Conservation (phyloP, 2,329 filamentous ascomycete genomes). For the Blumeria graminis region DNA sequence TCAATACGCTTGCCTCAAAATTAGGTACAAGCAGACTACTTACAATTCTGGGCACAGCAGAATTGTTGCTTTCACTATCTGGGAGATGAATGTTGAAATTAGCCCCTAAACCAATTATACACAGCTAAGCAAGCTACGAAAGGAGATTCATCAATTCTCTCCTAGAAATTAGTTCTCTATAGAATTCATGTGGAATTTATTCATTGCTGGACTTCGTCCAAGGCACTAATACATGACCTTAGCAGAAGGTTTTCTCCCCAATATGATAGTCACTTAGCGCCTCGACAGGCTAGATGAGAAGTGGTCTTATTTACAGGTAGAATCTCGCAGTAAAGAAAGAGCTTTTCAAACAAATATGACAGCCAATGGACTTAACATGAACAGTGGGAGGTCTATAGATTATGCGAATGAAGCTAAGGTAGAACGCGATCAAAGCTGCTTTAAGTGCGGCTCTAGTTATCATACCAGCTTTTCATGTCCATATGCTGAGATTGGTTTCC, state of each 20-base stretch:
- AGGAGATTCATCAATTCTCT: not conserved
- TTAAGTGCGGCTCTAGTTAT: not conserved
- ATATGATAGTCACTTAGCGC: constrained; percentile 28
- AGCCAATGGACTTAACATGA: too few relatives aligned
- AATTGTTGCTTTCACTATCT: not conserved
- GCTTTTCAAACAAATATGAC: not conserved
- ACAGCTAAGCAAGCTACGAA: not conserved
- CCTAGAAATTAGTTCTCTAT: not conserved
- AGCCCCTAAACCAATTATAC: not conserved
- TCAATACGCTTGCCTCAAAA: not conserved
- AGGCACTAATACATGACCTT: not conserved
- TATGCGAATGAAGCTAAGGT: not conserved
- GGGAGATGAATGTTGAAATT: not conserved
- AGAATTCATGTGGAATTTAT: constrained; percentile 1
- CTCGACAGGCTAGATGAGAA: not conserved
- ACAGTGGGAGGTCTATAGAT: not conserved
- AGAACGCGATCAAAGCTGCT: not conserved
- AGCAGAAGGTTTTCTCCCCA: constrained; percentile 53
- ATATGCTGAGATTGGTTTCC: not conserved
- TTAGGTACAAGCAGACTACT: not conserved
- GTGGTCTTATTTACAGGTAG: not conserved
- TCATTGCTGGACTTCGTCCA: not conserved
- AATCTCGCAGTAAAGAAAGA: not conserved
- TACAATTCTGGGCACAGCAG: not conserved
- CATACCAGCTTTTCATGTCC: not conserved